Evolutionary conservation across 2,329 filamentous ascomycete species (phyloP), one percentile per base, ranked within the genome.

Genomic region (Diplocarpon mali): DNA sequence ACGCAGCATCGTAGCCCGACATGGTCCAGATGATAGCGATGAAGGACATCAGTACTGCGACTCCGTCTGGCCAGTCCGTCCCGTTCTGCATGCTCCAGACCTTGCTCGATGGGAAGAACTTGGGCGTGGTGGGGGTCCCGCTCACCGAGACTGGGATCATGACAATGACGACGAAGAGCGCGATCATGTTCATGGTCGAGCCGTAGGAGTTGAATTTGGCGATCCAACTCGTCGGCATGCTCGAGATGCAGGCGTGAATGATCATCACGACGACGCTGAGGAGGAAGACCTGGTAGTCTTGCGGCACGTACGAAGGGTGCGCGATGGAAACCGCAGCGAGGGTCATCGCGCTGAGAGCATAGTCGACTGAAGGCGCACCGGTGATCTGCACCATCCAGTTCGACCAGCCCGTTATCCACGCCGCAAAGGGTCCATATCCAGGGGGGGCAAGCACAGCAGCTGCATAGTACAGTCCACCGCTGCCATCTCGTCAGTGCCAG

Each of bases 381-480:
- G 78, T 82, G 20, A 83, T 70, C 57, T 83, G 78, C n/a, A 68
- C 70, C 32, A 83, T 67, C 78, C 78, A 83, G 60, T 82, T 83
- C 39, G 73, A 78, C 80, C 80, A 84, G 9, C 79, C 80, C 1
- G 78, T 83, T 27, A 83, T 65, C 80, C 73, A 84, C 11, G 80
- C 72, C 12, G 79, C 80, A 42, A 83, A 71, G 2, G 80, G 79
- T 0, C 80, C 80, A 62, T 71, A 83, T 35, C 75, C 75, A 1
- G 70, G 68, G 5, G 79, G 79, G 20, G 82, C 82, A 6, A 87
- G 69, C 1, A 85, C 82, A 3, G 82, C 82, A 14, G 80, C 67
- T 13, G 82, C 81, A 60, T 87, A 87, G 62, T 87, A 87, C 12
- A 87, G 66, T 20, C 82, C 82, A 44, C 82, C 82, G 54, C 72